Evolutionary conservation across 441 rosid genomes (phyloP).

Genomic region (Euphorbia schlechtendalii): DNA sequence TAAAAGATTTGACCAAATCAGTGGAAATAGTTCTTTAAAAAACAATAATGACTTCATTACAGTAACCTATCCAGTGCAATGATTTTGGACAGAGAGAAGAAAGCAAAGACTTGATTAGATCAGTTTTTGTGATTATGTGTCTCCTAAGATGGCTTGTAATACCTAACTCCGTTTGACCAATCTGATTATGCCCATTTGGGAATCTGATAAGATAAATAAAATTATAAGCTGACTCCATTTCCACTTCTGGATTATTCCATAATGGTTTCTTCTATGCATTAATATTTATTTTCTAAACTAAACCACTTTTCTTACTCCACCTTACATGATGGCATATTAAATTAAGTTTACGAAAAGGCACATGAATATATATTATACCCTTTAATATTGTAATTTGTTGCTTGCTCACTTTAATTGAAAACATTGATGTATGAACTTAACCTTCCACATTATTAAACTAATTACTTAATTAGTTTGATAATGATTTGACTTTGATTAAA

Average conservation of each 20-base stretch:
- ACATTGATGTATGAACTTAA: slow-evolving; percentile 26
- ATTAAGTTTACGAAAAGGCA: slow-evolving; percentile 6
- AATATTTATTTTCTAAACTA: background rate
- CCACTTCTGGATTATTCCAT: slow-evolving; percentile 9
- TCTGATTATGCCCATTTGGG: background rate
- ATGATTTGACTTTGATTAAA: slow-evolving; percentile 33
- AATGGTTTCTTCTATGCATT: background rate
- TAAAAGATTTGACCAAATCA: slow-evolving; percentile 5
- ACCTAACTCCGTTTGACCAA: slow-evolving; percentile 8
- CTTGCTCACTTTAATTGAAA: slow-evolving; percentile 21
- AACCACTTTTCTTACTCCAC: slow-evolving; percentile 2
- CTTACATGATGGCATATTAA: slow-evolving; percentile 8
- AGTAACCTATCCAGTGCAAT: background rate
- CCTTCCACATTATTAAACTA: slow-evolving; percentile 23
- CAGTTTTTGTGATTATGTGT: slow-evolving; percentile 5
- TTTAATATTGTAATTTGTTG: slow-evolving; percentile 16
- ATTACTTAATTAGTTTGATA: slow-evolving; percentile 25
- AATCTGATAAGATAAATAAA: background rate
- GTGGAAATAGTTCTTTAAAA: slow-evolving; percentile 1
- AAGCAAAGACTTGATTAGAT: slow-evolving; percentile 2
- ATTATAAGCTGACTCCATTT: background rate
- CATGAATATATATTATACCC: background rate
- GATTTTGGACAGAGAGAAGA: background rate
- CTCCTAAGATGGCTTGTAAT: background rate
- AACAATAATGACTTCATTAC: slow-evolving; percentile 4